Base-by-base conservation (phyloP, 2,329 filamentous ascomycete genomes). In the Cordyceps tenuipes region DNA sequence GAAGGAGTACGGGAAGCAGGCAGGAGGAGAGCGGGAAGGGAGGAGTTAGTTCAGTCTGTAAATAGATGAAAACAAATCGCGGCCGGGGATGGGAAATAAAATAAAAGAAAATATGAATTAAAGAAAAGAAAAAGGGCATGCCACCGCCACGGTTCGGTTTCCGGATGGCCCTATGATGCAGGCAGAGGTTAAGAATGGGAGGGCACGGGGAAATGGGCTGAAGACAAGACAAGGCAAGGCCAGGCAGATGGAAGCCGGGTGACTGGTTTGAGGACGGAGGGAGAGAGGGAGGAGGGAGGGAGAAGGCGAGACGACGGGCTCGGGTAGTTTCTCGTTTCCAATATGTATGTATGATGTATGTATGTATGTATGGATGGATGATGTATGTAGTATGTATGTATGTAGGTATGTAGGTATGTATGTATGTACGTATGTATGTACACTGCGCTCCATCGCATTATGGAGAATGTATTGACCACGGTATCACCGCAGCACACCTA, bases 381-480 rank as follows among this genome's bases (percentile, higher is more conserved):
- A n/a, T n/a, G n/a, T n/a, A n/a, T n/a, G n/a, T n/a, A n/a, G n/a
- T n/a, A n/a, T n/a, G n/a, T n/a, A n/a, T n/a, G n/a, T n/a, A n/a
- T n/a, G n/a, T n/a, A n/a, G n/a, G n/a, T n/a, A n/a, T n/a, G n/a
- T n/a, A n/a, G n/a, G n/a, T n/a, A n/a, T n/a, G n/a, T n/a, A n/a
- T n/a, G n/a, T n/a, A n/a, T n/a, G n/a, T n/a, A n/a, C n/a, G n/a
- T n/a, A n/a, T n/a, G n/a, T n/a, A n/a, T n/a, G n/a, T n/a, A n/a
- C n/a, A 39, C 57, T 53, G 48, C 57, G 36, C 57, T 59, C 57
- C 57, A 59, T 59, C 54, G 23, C 49, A 58, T 50, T 58, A 58
- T 58, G 56, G 56, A 58, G 26, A 29, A 29, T 3, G 56, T 58
- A 58, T 51, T 58, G 47, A 36, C 43, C 56, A 58, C 48, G 56